Conservation (phyloP, 2,329 filamentous ascomycete species). For the Samsoniella hepiali region DNA sequence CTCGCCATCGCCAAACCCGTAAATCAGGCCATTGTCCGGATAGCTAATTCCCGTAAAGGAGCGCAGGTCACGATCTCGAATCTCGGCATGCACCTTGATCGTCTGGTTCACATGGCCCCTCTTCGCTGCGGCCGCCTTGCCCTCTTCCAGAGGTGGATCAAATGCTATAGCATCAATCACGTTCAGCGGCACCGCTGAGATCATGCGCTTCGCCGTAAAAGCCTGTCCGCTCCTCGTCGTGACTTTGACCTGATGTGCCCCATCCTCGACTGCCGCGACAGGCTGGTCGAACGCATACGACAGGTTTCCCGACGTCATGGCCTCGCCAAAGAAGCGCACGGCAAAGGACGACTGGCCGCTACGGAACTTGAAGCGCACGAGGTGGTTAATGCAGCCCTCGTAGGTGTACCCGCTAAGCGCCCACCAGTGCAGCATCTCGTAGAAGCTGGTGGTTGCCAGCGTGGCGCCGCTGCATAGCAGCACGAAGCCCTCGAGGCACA, state of each 20-base stretch:
- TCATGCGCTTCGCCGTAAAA: constrained; percentile 32
- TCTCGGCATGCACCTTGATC: constrained; percentile 45
- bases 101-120: constrained; percentile 44
- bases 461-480: constrained; percentile 42
- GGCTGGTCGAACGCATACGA: constrained; percentile 41
- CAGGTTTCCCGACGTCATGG: constrained; percentile 36
- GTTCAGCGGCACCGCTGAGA: constrained; percentile 44
- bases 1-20: constrained; percentile 43
- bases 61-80: constrained; percentile 37
- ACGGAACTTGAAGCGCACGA: constrained; percentile 41
- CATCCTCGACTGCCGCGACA: constrained; percentile 31
- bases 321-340: constrained; percentile 43
- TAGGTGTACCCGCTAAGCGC: constrained; percentile 41
- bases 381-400: constrained; percentile 36
- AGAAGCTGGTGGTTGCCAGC: constrained; percentile 41
- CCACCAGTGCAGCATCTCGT: constrained; percentile 49
- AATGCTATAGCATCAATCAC: constrained; percentile 41
- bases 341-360: constrained; percentile 45
- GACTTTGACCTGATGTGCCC: constrained; percentile 30
- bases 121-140: constrained; percentile 35
- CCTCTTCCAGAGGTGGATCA: constrained; percentile 35
- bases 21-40: constrained; percentile 41
- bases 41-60: constrained; percentile 43
- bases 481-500: constrained; percentile 39
- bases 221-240: constrained; percentile 30